phyloP scores from a whole-genome alignment of 345 rosid genomes.

The Durio zibethinus region DNA sequence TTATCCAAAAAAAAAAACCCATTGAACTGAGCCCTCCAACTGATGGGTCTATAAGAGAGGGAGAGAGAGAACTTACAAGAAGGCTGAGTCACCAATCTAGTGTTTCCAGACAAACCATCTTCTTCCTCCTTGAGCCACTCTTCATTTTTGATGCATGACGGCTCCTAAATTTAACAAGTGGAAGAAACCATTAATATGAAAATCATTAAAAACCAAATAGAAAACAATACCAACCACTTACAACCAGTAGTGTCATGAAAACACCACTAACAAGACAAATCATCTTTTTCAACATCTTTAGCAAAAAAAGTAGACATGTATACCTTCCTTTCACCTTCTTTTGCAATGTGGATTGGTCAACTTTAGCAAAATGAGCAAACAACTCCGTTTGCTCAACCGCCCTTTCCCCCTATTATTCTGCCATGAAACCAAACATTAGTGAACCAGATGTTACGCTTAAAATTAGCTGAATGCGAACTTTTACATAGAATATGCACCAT shows the following conservation, averaged over 20 bases:
- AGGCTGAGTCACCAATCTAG: constrained; percentile 88
- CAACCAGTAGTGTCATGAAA: neutral
- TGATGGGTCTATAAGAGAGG: neutral
- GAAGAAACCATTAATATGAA: constrained; percentile 1
- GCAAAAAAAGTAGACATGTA: neutral
- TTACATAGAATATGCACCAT: constrained; percentile 45
- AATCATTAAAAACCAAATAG: neutral
- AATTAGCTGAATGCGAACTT: neutral
- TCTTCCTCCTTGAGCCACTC: constrained; percentile 95
- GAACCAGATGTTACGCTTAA: neutral
- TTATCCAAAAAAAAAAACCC: too few species aligned
- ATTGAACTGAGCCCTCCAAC: neutral
- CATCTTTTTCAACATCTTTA: neutral
- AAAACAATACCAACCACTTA: neutral
- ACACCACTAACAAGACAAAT: neutral
- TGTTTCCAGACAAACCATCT: constrained; percentile 78
- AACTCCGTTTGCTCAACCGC: constrained; percentile 90
- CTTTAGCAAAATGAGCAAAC: constrained; percentile 96
- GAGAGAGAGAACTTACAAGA: constrained; percentile 53
- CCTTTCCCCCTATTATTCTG: constrained; percentile 94
- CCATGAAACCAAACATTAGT: constrained; percentile 20
- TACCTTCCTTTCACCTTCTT: constrained; percentile 82
- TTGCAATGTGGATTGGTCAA: constrained; percentile 63
- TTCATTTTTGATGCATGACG: constrained; percentile 98
- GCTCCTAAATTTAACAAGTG: constrained; percentile 47